phyloP scores from a whole-genome alignment of 805 yeast species.

The Yarrowia deformans region DNA sequence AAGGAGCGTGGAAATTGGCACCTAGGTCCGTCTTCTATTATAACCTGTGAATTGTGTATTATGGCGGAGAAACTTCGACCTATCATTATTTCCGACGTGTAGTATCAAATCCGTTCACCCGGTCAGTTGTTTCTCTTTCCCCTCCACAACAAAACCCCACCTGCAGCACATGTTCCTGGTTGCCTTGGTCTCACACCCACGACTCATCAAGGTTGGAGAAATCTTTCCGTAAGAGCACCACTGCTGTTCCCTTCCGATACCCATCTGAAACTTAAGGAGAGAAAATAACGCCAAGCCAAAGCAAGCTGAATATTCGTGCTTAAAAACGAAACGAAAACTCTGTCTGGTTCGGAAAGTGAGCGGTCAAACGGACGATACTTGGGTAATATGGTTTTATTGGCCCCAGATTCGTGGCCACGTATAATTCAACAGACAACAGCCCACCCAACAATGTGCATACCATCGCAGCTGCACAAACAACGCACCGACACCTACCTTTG shows the following conservation, averaged over 20 bases:
- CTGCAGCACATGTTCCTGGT: conserved; percentile 25
- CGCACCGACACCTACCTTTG: conserved; percentile 8
- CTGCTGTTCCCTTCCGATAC: conserved; percentile 18
- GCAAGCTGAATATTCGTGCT: background rate
- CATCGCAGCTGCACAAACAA: conserved; percentile 29
- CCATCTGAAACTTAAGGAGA: conserved; percentile 8
- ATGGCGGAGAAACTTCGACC: background rate
- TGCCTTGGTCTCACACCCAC: conserved; percentile 12
- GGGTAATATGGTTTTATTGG: too few relatives aligned
- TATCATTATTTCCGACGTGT: too few relatives aligned
- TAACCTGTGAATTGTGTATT: background rate
- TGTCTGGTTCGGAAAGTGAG: background rate
- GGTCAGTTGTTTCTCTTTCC: background rate
- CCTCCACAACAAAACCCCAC: conserved; percentile 1
- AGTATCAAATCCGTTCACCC: background rate
- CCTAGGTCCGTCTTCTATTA: too few relatives aligned
- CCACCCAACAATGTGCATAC: conserved; percentile 16
- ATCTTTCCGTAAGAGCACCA: conserved; percentile 13
- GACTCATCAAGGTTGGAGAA: conserved; percentile 11
- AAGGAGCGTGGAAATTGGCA: background rate
- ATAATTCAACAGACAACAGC: background rate
- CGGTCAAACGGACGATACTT: too few relatives aligned
- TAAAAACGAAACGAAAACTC: conserved; percentile 1
- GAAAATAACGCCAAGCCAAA: background rate
- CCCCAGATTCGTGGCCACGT: background rate